Base-by-base conservation (phyloP, 805 yeast genomes). In the Clavispora santaluciae region DNA sequence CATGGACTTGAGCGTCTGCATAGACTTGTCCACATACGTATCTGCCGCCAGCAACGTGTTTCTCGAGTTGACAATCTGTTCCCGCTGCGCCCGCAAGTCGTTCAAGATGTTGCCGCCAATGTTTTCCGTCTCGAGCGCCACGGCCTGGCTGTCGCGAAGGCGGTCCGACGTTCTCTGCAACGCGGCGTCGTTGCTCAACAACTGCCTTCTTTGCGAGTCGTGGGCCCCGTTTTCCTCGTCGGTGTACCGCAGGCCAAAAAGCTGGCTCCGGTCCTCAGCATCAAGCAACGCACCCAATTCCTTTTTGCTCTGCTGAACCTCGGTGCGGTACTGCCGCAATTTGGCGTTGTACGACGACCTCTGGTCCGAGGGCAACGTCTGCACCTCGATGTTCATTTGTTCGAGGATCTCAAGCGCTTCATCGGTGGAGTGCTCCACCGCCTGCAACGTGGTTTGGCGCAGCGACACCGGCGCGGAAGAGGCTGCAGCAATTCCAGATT, bases 11-110 rank as follows among this genome's bases (percentile, higher is more conserved):
- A 93, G 70, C 1, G 98, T 93, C 42, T 85, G 78, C 41, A 93
- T 76, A 41, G 93, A 82, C 57, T 85, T 82, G 63, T 93, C 98
- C 39, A 93, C 96, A 56, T 90, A 88, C 1, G 84, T 79, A 59
- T 93, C 98, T 0, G 98, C 98, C 47, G 89, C 91, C 63, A 77
- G 76, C 38, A 93, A 68, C 0, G 95, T 86, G 53, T 84, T 86
- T 61, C 97, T 78, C 17, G 96, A 79, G 53, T 90, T 88, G 40
- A 79, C 69, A 33, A 93, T 77, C 56, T 95, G 97, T 56, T 93
- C 99, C 43, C 99, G 73, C 66, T 93, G 99, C 20, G 95, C 83
- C 45, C 96, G 75, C 50, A 93, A 69, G 59, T 91, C 96, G 53
- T 80, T 81, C 65, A 93, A 74, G 39, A 93, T 93, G 49, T 85